Evolutionary conservation across 495 filamentous ascomycete species (phyloP).

Genomic region (Usnea hakonensis): DNA sequence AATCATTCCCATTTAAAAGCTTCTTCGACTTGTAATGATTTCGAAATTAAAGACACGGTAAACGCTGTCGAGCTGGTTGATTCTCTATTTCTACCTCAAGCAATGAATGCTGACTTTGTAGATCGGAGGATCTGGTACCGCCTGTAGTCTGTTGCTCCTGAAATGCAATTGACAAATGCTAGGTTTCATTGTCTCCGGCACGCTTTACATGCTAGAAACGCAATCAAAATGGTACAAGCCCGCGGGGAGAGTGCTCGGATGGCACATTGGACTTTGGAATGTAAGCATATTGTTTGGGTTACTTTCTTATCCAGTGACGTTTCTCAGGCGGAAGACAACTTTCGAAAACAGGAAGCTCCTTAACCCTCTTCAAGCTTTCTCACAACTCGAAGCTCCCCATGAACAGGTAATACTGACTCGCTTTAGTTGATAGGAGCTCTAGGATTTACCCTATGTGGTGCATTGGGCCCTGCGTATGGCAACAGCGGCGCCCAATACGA

Average conservation of each 20-base stretch:
- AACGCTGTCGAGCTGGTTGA: not conserved
- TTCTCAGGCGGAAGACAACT: not conserved
- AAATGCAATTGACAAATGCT: not conserved
- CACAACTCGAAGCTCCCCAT: not conserved
- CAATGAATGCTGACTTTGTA: not conserved
- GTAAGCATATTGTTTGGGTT: constrained; percentile 18
- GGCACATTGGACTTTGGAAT: constrained; percentile 54
- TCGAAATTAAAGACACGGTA: not conserved
- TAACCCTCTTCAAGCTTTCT: not conserved
- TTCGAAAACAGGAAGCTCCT: not conserved
- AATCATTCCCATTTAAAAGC: not conserved
- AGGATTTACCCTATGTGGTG: constrained; percentile 43
- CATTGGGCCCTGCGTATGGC: constrained; percentile 46
- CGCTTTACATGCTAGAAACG: constrained; percentile 63
- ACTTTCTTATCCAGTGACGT: not conserved
- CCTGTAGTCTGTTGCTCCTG: not conserved
- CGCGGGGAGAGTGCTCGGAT: constrained; percentile 50
- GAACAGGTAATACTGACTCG: not conserved
- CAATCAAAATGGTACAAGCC: constrained; percentile 60
- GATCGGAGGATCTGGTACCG: not conserved
- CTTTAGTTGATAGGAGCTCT: not conserved
- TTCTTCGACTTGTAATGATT: not conserved
- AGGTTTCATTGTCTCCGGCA: constrained; percentile 19
- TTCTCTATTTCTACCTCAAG: constrained; percentile 22
- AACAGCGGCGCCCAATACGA: constrained; percentile 50